Evolutionary conservation across 129 eudicot species (phyloP), one percentile per base, ranked within the genome.

Genomic region (Pulicaria dysenterica): DNA sequence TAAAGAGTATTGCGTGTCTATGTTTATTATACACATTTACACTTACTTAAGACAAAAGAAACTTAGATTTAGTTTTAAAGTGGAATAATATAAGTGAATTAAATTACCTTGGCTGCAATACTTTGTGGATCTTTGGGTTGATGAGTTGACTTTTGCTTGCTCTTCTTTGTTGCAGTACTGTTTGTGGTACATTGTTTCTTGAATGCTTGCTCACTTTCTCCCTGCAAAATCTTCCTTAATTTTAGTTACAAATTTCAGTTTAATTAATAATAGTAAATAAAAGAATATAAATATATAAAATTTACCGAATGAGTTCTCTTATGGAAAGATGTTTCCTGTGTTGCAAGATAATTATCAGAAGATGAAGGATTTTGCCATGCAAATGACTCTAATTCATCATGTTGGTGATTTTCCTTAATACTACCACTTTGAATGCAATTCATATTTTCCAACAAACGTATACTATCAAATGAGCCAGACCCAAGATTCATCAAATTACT

Each of bases 61-160:
- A 34, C 6, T 16, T 70, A 5, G 13, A 5, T 75, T 47, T 5
- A 74, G n/a, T 46, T 63, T 45, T 40, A 15, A 1, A 24, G 31
- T 24, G 31, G 61, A 56, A 0, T 41, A 38, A 12, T n/a, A 50
- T 8, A 58, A 50, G 10, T 2, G 3, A 40, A 42, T 3, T 1
- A 13, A 50, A 50, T 45, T 44, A 93, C 98, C 97, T 94, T 94
- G 62, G 98, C 98, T 76, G 97, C 98, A 81, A 90, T 67, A 75
- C 98, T 94, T 80, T 94, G 98, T 67, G 98, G 95, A 81, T 94
- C 98, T 82, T 87, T 90, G 17, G 88, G 79, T 34, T 79, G 83
- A 48, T 79, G 83, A 48, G 77, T 51, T 66, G 85, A n/a, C 83
- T 85, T 87, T 59, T 84, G 79, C 78, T 90, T 94, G 15, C 51